Evolutionary conservation across 2,329 filamentous ascomycete genomes (phyloP).

Genomic region (Sporothrix globosa): DNA sequence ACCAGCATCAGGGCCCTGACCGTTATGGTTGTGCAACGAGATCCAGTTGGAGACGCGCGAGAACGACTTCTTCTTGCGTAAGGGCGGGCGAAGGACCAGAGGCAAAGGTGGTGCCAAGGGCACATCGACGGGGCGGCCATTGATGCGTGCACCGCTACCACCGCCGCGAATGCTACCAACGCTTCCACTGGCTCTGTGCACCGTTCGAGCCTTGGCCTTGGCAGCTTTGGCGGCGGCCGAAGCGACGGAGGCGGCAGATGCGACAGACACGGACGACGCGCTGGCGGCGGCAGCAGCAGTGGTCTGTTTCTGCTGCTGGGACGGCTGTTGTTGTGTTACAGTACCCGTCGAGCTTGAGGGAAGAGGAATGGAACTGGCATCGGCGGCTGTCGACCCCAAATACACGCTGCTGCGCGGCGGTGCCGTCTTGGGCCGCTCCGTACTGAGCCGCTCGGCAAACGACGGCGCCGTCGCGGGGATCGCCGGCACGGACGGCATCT

Average conservation of each 20-base stretch:
- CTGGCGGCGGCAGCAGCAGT: not conserved
- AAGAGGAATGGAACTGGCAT: not conserved
- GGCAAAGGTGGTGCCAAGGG: constrained; percentile 60
- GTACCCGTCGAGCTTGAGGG: not conserved
- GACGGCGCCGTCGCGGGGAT: constrained; percentile 61
- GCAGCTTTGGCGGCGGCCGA: constrained; percentile 34
- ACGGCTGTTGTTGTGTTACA: not conserved
- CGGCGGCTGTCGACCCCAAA: constrained; percentile 33
- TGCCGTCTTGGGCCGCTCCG: constrained; percentile 48
- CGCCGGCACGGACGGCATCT: constrained; percentile 61
- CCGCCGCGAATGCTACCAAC: constrained; percentile 18
- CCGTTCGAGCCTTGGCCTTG: constrained; percentile 23
- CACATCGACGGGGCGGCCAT: constrained; percentile 43
- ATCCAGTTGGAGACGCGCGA: constrained; percentile 65
- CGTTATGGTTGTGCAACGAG: constrained; percentile 41
- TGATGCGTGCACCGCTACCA: constrained; percentile 34
- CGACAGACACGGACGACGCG: constrained; percentile 25
- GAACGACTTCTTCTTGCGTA: constrained; percentile 70
- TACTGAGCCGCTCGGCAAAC: constrained; percentile 59
- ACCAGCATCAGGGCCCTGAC: not conserved
- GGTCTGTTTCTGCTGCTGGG: not conserved
- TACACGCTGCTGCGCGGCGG: constrained; percentile 36
- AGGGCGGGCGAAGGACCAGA: constrained; percentile 60
- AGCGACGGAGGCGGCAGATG: constrained; percentile 35
- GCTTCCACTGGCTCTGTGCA: constrained; percentile 3